Evolutionary conservation across 495 filamentous ascomycete genomes (phyloP).

Genomic region (Lasiosphaeria miniovina): DNA sequence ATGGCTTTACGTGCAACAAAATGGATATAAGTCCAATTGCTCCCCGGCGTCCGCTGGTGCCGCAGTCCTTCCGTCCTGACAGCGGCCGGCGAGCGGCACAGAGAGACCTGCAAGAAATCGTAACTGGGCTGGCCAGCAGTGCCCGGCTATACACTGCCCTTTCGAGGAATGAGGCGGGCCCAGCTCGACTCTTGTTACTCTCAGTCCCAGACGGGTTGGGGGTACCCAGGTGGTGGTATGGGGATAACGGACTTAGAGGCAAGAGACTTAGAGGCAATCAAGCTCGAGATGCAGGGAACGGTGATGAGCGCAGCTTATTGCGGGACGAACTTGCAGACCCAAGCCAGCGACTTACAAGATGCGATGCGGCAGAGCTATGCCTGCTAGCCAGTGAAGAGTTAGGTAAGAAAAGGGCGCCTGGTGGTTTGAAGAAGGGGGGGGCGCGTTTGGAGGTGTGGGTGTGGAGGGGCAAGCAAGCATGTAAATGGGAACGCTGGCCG

Average conservation of each 20-base stretch:
- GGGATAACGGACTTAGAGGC: too few relatives aligned
- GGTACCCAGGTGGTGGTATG: too few relatives aligned
- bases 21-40: neutral
- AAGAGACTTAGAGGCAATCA: neutral
- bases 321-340: neutral
- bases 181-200: too few relatives aligned
- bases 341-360: slow-evolving; percentile 14
- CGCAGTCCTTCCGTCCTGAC: slow-evolving; percentile 1
- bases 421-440: neutral
- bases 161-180: too few relatives aligned
- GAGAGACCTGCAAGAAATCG: neutral
- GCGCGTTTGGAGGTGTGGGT: too few relatives aligned
- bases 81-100: neutral
- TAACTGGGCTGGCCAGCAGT: neutral
- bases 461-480: neutral
- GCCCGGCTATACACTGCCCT: neutral
- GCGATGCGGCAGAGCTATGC: slow-evolving; percentile 8
- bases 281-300: slow-evolving; percentile 2
- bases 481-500: neutral
- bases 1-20: neutral
- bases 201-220: too few relatives aligned
- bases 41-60: neutral
- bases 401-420: slow-evolving; percentile 3
- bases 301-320: slow-evolving; percentile 9
- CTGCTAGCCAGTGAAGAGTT: neutral